phyloP scores from a whole-genome alignment of 208 protist genomes.

The Leishmania arabica region DNA sequence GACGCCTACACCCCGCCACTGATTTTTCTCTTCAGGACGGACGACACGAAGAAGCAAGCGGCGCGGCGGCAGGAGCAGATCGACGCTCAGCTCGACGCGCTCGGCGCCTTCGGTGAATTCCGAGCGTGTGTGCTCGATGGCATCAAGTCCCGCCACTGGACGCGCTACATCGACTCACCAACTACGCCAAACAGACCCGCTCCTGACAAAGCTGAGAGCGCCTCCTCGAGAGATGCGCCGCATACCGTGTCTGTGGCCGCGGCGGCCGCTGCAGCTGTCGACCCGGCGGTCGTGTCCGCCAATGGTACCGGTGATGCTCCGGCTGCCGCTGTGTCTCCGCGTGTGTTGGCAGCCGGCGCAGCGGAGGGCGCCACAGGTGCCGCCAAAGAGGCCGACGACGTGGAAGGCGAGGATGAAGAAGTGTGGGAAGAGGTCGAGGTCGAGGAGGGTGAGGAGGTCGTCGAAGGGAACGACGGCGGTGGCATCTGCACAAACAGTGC shows the following conservation, averaged over 20 bases:
- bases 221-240: neutral
- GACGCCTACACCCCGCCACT: slow-evolving; percentile 16
- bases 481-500: neutral
- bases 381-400: neutral
- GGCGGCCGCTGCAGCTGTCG: neutral
- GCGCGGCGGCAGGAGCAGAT: slow-evolving; percentile 28
- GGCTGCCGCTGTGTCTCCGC: neutral
- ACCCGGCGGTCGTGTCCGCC: neutral
- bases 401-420: neutral
- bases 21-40: slow-evolving; percentile 30
- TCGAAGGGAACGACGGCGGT: neutral
- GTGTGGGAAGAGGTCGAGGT: slow-evolving; percentile 19
- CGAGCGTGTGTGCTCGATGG: slow-evolving; percentile 32
- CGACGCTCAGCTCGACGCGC: slow-evolving; percentile 15
- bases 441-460: slow-evolving; percentile 10
- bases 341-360: no score
- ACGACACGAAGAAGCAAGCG: slow-evolving; percentile 30
- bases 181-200: neutral
- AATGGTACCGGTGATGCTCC: neutral
- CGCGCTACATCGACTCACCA: slow-evolving; percentile 12
- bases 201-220: neutral
- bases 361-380: neutral
- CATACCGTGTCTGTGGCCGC: neutral
- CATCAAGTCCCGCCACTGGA: slow-evolving; percentile 28
- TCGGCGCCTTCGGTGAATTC: slow-evolving; percentile 20